Evolutionary conservation across 2,329 filamentous ascomycete species (phyloP).

Genomic region (Colletotrichum scovillei): DNA sequence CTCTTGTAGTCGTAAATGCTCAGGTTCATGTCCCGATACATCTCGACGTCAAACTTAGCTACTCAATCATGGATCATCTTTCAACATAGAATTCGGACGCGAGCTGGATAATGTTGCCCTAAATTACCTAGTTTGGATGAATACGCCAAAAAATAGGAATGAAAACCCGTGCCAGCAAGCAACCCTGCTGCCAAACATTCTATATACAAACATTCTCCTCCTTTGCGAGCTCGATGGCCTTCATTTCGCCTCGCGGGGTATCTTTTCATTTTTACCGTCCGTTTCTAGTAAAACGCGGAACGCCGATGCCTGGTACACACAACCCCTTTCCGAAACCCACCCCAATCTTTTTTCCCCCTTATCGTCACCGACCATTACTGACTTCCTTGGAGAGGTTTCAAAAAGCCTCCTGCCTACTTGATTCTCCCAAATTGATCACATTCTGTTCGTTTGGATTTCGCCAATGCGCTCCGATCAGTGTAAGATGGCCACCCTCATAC

Average conservation of each 20-base stretch:
- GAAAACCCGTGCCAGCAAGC: not conserved
- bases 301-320: not conserved
- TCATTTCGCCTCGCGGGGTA: slow-evolving; percentile 35
- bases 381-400: not conserved
- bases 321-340: not conserved
- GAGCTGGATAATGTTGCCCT: not conserved
- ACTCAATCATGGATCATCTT: too few relatives aligned
- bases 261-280: slow-evolving; percentile 24
- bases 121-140: not conserved
- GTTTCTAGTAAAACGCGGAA: slow-evolving; percentile 37
- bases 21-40: too few relatives aligned
- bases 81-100: not conserved
- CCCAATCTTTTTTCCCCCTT: not conserved
- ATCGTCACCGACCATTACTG: not conserved
- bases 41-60: too few relatives aligned
- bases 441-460: not conserved
- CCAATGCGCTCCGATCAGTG: not conserved
- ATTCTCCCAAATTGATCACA: not conserved
- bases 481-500: not conserved
- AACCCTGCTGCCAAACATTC: not conserved
- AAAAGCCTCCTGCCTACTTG: not conserved
- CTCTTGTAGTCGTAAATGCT: not conserved
- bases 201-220: not conserved
- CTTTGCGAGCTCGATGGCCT: not conserved
- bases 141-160: not conserved